phyloP scores from a whole-genome alignment of 495 filamentous ascomycete genomes.

The Trichoderma asperelloides region DNA sequence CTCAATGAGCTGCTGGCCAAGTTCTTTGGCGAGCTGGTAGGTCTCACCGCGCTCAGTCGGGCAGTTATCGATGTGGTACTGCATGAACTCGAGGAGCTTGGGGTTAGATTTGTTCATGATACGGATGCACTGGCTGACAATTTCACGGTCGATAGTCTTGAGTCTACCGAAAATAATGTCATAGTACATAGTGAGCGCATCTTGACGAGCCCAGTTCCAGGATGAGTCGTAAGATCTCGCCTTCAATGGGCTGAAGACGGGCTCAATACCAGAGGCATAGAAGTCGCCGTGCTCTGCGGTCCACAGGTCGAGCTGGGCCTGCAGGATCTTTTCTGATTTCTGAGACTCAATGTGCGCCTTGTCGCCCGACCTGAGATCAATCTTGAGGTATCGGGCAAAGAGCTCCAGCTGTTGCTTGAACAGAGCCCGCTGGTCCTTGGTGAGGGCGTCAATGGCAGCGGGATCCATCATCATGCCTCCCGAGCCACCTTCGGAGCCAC shows the following conservation, averaged over 20 bases:
- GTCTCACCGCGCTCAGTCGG: constrained; percentile 95
- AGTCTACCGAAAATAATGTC: constrained; percentile 97
- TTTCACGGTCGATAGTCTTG: constrained; percentile 89
- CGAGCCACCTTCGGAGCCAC: constrained; percentile 62
- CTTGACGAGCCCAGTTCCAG: constrained; percentile 99
- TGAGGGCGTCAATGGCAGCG: constrained; percentile 90
- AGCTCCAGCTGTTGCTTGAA: constrained; percentile 98
- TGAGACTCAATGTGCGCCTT: constrained; percentile 80
- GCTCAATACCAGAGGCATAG: constrained; percentile 90
- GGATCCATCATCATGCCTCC: constrained; percentile 99
- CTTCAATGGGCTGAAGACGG: constrained; percentile 85
- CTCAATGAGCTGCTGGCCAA: constrained; percentile 91
- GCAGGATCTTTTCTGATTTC: constrained; percentile 74
- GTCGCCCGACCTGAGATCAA: constrained; percentile 90
- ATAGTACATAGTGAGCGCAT: constrained; percentile 97
- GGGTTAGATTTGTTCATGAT: constrained; percentile 99
- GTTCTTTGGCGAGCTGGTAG: constrained; percentile 89
- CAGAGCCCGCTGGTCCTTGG: constrained; percentile 85
- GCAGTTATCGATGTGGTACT: constrained; percentile 99
- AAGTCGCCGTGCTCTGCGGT: constrained; percentile 90
- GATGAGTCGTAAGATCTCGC: constrained; percentile 95
- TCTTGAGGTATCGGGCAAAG: constrained; percentile 90
- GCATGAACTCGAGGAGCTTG: constrained; percentile 94
- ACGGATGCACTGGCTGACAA: constrained; percentile 94
- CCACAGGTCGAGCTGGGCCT: constrained; percentile 92